Evolutionary conservation across 2,329 filamentous ascomycete species (phyloP), one percentile per base, ranked within the genome.

Genomic region (Leptographium galeiforme): DNA sequence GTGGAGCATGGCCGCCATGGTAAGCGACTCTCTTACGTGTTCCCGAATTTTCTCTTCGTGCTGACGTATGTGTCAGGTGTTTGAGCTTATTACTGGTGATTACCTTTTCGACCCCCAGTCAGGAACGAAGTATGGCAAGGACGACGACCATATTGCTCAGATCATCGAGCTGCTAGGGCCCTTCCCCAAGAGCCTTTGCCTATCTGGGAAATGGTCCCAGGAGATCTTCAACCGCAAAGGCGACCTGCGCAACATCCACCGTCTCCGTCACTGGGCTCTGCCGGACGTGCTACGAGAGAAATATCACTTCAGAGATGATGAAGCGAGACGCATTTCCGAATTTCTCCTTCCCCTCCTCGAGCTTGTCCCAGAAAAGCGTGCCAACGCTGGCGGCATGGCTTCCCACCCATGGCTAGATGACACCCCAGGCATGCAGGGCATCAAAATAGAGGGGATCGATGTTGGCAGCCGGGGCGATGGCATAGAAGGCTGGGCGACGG

Each of bases 1-100:
- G 8, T 98, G 93, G 93, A 97, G 91, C 70, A 98, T 98, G 93
- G 90, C 93, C 55, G 87, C 87, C 61, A 98, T 98, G 93, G 93
- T 97, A 77, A 63, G 81, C 13, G 12, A 43, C 3, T 34, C 13
- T 33, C 50, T 60, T 43, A 14, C 33, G 34, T 41, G 13, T 34
- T 19, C 45, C 53, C 58, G 41, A 53, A 13, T 10, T 64, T 8
- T 12, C 34, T 10, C 13, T 16, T 10, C 12, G 8, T 7, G 25
- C 41, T 51, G 4, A 18, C 8, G 8, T 25, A 13, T 19, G n/a
- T 13, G 6, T 13, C 34, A 97, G 91, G 85, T 91, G 16, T 98
- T 98, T 62, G 93, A 98, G 68, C 75, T 98, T 46, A 97, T 98
- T 60, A 98, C 93, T 1, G 93, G 93, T 60, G 93, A 98, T 69